Base-by-base conservation (phyloP, 139 green algal species). In the Nannochloris sp. region DNA sequence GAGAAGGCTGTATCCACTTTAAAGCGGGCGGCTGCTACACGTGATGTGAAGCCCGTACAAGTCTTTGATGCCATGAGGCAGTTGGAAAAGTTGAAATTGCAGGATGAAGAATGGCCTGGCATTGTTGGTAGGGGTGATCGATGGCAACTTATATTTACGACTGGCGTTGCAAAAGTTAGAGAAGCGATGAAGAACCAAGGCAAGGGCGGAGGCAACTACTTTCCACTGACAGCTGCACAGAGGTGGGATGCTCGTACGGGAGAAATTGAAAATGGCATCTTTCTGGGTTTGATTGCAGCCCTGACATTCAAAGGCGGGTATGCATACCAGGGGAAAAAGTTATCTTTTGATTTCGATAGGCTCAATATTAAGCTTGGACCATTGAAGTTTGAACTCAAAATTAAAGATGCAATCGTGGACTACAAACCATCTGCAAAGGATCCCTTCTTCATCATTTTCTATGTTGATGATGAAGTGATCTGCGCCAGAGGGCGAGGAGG, bases 241-340 rank as follows among this genome's bases (percentile, higher is more conserved):
- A 48, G 64, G 19, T 82, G 74, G 73, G 75, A 82, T 34, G 59
- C 60, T 14, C 27, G n/a, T 6, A 57, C 14, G 9, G 23, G 19
- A 2, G 61, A 75, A n/a, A 79, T 79, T 23, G 55, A 78, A 25
- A 82, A 82, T 44, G 76, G 76, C 29, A 61, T 83, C n/a, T 83
- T 65, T 57, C 44, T 83, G 15, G 76, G 76, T 11, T 59, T 69
- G 21, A 24, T 83, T 27, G 75, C 64, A 2, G 68, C 76, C 3
- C 50, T 83, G 4, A 67, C 25, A 4, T 83, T 83, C 19, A 48
- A 29, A 7, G 76, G 76, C 2, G 64, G 75, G 3, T 82, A 74
- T 46, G 18, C 18, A 7, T 55, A 81, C 27, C 25, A 73, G 19
- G 46, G 29, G 34, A 66, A 66, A 15, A 67, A 66, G 12, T 57